These are phyloP conservation scores for Xylaria sp. DNA, from an alignment of 2,329 filamentous ascomycete species.

Conservation along the genomic window DNA sequence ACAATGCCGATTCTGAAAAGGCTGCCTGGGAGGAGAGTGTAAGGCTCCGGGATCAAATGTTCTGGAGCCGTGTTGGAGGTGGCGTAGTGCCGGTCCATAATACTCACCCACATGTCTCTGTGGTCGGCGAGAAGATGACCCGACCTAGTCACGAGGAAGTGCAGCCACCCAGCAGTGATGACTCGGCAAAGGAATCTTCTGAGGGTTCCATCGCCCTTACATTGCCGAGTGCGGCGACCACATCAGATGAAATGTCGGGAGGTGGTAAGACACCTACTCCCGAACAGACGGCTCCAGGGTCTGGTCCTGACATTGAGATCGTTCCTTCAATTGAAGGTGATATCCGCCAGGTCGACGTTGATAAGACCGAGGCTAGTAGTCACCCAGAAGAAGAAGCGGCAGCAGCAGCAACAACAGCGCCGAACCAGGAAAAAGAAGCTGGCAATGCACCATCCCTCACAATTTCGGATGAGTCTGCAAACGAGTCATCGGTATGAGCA, in stretches of 20 bases:
- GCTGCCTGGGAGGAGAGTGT: conserved; percentile 94
- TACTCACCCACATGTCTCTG: conserved; percentile 18
- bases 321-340: conserved; percentile 10
- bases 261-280: conserved; percentile 8
- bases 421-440: conserved; percentile 27
- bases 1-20: conserved; percentile 77
- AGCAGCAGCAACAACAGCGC: conserved; percentile 13
- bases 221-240: conserved; percentile 12
- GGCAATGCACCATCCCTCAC: conserved; percentile 34
- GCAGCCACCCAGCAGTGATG: conserved; percentile 11
- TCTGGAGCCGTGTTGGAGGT: conserved; percentile 89
- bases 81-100: conserved; percentile 69
- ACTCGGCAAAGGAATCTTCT: conserved; percentile 6
- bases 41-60: conserved; percentile 86
- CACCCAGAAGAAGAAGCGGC: conserved; percentile 17
- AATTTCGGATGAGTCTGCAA: conserved; percentile 32
- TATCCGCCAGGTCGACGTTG: conserved; percentile 7
- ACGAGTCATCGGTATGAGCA: conserved; percentile 15
- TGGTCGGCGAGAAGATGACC: conserved; percentile 32
- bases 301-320: not conserved
- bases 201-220: conserved; percentile 11
- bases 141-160: conserved; percentile 34
- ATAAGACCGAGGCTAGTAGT: conserved; percentile 13
- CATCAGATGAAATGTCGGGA: conserved; percentile 3
- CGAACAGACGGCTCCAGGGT: not conserved